These are phyloP conservation scores for Blastocystis sp. DNA, from an alignment of 352 stramenopile genomes.

Conservation along the genomic window DNA sequence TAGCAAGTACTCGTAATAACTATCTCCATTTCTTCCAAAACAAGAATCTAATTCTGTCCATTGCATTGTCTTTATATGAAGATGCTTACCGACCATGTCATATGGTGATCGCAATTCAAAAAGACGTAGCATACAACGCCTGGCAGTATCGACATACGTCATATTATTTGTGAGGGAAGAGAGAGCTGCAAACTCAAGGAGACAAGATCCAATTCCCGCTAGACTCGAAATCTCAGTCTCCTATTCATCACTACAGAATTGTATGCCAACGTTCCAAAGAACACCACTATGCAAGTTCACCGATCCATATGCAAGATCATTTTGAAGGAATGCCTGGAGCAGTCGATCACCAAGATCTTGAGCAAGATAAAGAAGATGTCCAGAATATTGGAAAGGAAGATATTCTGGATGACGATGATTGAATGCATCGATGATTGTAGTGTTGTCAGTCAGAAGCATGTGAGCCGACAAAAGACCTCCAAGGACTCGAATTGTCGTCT, in stretches of 20 bases:
- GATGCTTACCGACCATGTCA: conserved; percentile 86
- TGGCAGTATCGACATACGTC: conserved; percentile 71
- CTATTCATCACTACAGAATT: background rate
- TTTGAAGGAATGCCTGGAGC: conserved; percentile 90
- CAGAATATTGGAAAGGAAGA: conserved; percentile 61
- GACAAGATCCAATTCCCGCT: conserved; percentile 86
- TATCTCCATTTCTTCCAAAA: conserved; percentile 87
- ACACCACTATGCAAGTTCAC: conserved; percentile 87
- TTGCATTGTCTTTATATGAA: conserved; percentile 79
- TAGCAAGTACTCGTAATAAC: conserved; percentile 94
- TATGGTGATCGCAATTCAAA: conserved; percentile 72
- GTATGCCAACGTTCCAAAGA: conserved; percentile 68
- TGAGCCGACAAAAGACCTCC: conserved; percentile 82
- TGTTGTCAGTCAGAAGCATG: conserved; percentile 70
- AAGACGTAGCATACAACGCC: conserved; percentile 72
- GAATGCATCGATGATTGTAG: conserved; percentile 65
- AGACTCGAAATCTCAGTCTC: conserved; percentile 90
- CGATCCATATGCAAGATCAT: conserved; percentile 86
- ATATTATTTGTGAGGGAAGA: conserved; percentile 75
- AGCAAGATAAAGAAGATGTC: conserved; percentile 84
- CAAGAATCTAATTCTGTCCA: conserved; percentile 72
- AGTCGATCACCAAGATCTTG: conserved; percentile 86
- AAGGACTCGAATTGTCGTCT: conserved; percentile 83
- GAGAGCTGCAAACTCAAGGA: conserved; percentile 90
- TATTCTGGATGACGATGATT: background rate